These are phyloP conservation scores for Fusarium robinianum DNA, from an alignment of 2,329 filamentous ascomycete genomes.

Conservation along the genomic window DNA sequence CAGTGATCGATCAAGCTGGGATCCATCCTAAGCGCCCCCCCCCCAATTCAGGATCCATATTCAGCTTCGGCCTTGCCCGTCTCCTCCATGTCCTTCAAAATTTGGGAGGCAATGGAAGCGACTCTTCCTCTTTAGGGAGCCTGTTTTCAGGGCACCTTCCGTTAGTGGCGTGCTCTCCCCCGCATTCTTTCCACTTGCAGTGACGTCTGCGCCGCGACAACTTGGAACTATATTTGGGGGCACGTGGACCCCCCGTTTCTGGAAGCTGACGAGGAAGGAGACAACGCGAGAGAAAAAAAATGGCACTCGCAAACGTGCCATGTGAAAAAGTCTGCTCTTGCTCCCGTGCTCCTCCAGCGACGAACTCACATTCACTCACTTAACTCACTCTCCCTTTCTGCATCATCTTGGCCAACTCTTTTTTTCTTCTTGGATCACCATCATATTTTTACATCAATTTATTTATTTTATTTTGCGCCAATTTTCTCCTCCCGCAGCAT, in stretches of 20 bases:
- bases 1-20: too few species aligned
- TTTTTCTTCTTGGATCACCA: too few species aligned
- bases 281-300: too few species aligned
- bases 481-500: too few species aligned
- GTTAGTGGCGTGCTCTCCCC: slow-evolving; percentile 25
- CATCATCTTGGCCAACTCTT: too few species aligned
- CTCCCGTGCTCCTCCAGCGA: slow-evolving; percentile 8
- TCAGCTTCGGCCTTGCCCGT: too few species aligned
- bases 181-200: slow-evolving; percentile 28
- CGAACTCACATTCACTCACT: slow-evolving; percentile 17
- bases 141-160: slow-evolving; percentile 11
- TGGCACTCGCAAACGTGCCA: slow-evolving; percentile 15
- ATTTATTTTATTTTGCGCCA: too few species aligned
- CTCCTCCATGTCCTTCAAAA: too few species aligned
- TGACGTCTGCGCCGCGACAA: slow-evolving; percentile 31
- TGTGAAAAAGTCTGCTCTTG: slow-evolving; percentile 32
- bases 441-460: too few species aligned
- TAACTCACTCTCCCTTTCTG: slow-evolving; percentile 24
- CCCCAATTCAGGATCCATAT: too few species aligned
- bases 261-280: slow-evolving; percentile 22
- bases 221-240: slow-evolving; percentile 21
- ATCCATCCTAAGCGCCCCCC: too few species aligned
- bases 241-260: slow-evolving; percentile 33
- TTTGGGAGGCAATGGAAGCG: background rate
- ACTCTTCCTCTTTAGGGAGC: slow-evolving; percentile 6